Evolutionary conservation across 257 asterid genomes (phyloP), one percentile per base, ranked within the genome.

Genomic region (Nicotiana noctiflora): DNA sequence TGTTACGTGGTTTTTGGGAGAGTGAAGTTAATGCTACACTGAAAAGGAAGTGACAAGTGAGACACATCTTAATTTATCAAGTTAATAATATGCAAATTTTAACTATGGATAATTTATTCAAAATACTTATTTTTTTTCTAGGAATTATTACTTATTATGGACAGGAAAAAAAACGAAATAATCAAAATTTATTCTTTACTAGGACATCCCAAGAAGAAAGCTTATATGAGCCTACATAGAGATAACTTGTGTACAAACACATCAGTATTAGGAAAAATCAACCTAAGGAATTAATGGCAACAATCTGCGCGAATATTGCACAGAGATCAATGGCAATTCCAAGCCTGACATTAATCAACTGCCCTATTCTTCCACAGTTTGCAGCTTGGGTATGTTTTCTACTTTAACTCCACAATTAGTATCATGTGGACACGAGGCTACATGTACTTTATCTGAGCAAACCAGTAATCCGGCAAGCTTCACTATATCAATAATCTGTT

Each of bases 401-500:
- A 19, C 60, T 2, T 44, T 13, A 72, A 21, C 21, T 6, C 59
- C 77, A 72, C 59, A 44, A 19, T 12, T 44, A 21, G 8, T 37
- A 15, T 52, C 88, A 8, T 76, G 62, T 1, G 78, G 76, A 21
- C 29, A 46, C 10, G 87, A 81, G 57, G 84, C 86, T 5, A 79
- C 82, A 0, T 88, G 91, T 17, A 82, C 60, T 6, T 85, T 90
- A 63, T 88, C 93, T 19, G 87, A 21, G 79, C 74, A 65, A 53
- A 75, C 76, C 4, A 88, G 65, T 23, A 85, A 85, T 25, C 87
- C 81, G 8, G 76, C 31, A 68, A 86, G 86, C 83, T 82, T 89
- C 79, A 84, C 86, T 6, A 89, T 83, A 81, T 91, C 90, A 64
- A 88, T 79, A 7, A 86, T 86, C 60, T 80, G 88, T 8, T 89